Evolutionary conservation across 2,329 filamentous ascomycete species (phyloP).

Genomic region (Ceratocystis lukuohia): DNA sequence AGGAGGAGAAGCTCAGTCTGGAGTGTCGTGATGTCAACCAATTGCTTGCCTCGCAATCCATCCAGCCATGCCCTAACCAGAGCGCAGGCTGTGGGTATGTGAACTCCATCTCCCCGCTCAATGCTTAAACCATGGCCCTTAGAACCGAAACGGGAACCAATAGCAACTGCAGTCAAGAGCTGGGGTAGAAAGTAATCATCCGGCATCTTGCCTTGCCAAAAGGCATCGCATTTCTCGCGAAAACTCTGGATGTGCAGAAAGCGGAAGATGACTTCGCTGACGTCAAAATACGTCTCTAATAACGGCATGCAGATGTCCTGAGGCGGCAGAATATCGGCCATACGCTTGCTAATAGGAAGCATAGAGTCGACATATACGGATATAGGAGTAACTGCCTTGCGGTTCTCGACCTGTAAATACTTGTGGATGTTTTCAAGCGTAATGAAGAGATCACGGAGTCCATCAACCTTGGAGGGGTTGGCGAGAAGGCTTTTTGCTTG

Average conservation of each 20-base stretch:
- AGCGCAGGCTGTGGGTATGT: constrained; percentile 43
- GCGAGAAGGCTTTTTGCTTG: constrained; percentile 40
- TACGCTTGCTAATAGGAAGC: constrained; percentile 43
- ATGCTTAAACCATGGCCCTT: constrained; percentile 37
- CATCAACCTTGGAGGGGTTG: constrained; percentile 30
- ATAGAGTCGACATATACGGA: constrained; percentile 46
- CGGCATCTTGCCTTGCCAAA: constrained; percentile 37
- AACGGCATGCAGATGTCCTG: constrained; percentile 39
- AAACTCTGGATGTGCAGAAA: constrained; percentile 41
- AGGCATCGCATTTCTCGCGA: constrained; percentile 36
- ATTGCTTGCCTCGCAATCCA: constrained; percentile 37
- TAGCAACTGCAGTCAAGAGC: constrained; percentile 38
- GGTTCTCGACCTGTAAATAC: constrained; percentile 35
- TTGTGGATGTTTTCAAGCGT: constrained; percentile 37
- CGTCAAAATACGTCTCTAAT: constrained; percentile 36
- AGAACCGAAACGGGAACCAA: constrained; percentile 40
- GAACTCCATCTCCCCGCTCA: constrained; percentile 40
- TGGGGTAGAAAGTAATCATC: constrained; percentile 41
- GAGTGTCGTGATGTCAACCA: constrained; percentile 40
- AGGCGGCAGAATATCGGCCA: constrained; percentile 42
- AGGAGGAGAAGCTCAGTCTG: constrained; percentile 42
- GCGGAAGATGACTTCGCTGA: constrained; percentile 40
- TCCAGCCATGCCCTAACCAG: constrained; percentile 43
- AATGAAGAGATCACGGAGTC: constrained; percentile 32
- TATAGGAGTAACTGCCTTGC: constrained; percentile 37